phyloP scores from a whole-genome alignment of 805 yeast genomes.

The Saccharomycopsis lassenensis region DNA sequence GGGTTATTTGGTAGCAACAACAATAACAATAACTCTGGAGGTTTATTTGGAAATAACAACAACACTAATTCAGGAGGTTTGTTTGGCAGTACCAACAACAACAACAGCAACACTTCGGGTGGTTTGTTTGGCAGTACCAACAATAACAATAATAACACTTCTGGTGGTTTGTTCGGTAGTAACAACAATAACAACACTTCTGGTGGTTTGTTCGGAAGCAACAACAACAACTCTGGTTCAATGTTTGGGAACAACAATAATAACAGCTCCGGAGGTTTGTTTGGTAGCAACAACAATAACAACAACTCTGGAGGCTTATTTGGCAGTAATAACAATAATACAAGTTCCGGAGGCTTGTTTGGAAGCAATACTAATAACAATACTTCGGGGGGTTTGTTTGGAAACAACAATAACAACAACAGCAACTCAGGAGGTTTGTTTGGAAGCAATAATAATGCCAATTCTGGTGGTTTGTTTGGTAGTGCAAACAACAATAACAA shows the following conservation, averaged over 20 bases:
- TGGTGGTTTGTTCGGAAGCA: constrained; percentile 34
- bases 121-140: constrained; percentile 35
- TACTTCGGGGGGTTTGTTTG: constrained; percentile 24
- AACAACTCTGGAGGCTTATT: constrained; percentile 22
- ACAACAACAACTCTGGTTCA: constrained; percentile 22
- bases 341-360: constrained; percentile 27
- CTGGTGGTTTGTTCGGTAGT: constrained; percentile 37
- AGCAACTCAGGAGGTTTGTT: constrained; percentile 23
- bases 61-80: constrained; percentile 24
- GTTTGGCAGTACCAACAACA: constrained; percentile 26
- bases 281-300: constrained; percentile 22
- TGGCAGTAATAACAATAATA: constrained; percentile 20
- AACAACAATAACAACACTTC: constrained; percentile 21
- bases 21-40: constrained; percentile 20
- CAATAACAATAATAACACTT: constrained; percentile 14
- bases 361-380: constrained; percentile 21
- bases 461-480: constrained; percentile 24
- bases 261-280: constrained; percentile 20
- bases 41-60: constrained; percentile 30
- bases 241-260: constrained; percentile 23
- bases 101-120: constrained; percentile 24
- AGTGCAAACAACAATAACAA: constrained; percentile 17
- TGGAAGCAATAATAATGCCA: constrained; percentile 20
- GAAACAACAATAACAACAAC: constrained; percentile 19
- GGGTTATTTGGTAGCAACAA: constrained; percentile 23